Evolutionary conservation across 2,329 filamentous ascomycete genomes (phyloP), one percentile per base, ranked within the genome.

Genomic region (Geoglossum cookeanum): DNA sequence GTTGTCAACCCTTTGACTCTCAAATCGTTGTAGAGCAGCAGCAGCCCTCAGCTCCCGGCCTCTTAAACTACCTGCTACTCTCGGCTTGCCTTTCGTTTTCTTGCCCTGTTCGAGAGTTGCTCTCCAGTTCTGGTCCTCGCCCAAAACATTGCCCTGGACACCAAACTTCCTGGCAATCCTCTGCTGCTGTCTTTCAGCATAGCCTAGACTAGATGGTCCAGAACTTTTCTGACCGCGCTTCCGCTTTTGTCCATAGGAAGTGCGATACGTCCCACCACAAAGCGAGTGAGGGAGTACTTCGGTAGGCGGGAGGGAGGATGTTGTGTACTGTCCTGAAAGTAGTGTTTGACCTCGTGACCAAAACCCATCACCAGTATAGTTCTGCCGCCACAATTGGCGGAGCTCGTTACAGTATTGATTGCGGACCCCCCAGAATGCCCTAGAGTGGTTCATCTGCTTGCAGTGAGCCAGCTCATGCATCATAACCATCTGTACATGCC

Each of bases 401-500:
- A 94, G 81, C 57, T 87, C 78, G 7, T 74, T 75, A 1, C 85
- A 83, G 65, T 85, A 92, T 47, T 74, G 70, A 67, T 92, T 85
- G 52, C 87, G 75, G 17, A 90, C 83, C 8, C 78, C 77, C 87
- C 88, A 94, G 65, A 94, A 94, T 1, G 79, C 80, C 57, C 79
- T 77, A 1, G 81, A 84, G 67, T 94, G 88, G 67, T 94, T 94
- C 89, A 94, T 94, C 67, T 94, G 84, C 68, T 87, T 85, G 74
- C 85, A 90, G 68, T 94, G 87, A 2, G 87, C 87, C 33, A 94
- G 73, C 65, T 92, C 87, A 67, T 94, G 88, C 80, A 94, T 90
- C 88, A 94, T 94, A 62, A 94, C 87, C 85, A 92, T 91, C 69
- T 92, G 86, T 15, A 94, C 85, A 65, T 89, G 88, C 60, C 80